Base-by-base conservation (phyloP, 306 rosid species). In the Pueraria montana region DNA sequence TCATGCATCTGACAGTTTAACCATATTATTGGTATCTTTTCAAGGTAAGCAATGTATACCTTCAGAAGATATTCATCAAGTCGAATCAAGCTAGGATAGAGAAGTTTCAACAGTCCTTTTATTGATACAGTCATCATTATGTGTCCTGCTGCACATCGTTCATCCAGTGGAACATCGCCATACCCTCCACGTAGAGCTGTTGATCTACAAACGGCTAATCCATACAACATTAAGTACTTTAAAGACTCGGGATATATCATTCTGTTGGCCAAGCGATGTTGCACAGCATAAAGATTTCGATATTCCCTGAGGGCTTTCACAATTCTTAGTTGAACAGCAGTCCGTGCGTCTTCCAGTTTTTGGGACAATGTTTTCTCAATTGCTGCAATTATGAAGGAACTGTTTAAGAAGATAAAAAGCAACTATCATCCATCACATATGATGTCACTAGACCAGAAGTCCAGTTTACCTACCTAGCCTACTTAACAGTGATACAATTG, bases 211-310 rank as follows among this genome's bases (percentile, higher is more conserved):
- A 96, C 89, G 46, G 98, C 95, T 82, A 92, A 92, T 72, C 94
- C 99, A 88, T 96, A 96, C 87, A 94, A 79, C 24, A 90, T 88
- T 79, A 96, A 86, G 79, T 84, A 91, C 84, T 88, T 96, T 34
- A 96, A 84, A 84, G 98, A 94, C 82, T 96, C 99, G 0, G 99
- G 98, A 84, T 89, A 96, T 89, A 96, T 96, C 91, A 96, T 85
- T 87, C 94, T 89, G 90, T 93, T 94, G 46, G 90, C 91, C 90
- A 96, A 79, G 49, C 99, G 95, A 85, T 94, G 98, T 81, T 96
- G 99, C 83, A 91, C 99, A 67, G 99, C 92, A 83, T 92, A 87
- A 66, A 96, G 97, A 86, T 89, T 94, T 70, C 97, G 90, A 80
- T 92, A 96, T 81, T 96, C 98, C 87, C 82, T 94, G 76, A 96